These are phyloP conservation scores for Fragosphaeria purpurea DNA, from an alignment of 2,329 filamentous ascomycete genomes.

Conservation along the genomic window DNA sequence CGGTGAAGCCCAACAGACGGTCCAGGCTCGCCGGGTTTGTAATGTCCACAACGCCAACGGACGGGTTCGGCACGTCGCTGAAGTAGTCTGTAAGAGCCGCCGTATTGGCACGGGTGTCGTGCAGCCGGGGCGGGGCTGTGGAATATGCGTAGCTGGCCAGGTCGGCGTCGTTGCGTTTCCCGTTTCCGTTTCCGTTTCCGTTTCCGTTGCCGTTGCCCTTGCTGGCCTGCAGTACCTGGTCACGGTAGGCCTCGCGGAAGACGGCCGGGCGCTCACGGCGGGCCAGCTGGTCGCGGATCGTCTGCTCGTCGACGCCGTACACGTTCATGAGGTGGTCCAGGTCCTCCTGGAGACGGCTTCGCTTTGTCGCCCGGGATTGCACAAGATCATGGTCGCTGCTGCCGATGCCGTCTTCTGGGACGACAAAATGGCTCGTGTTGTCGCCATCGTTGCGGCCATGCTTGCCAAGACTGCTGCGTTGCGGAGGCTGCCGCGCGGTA, in stretches of 20 bases:
- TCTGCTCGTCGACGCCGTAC: neutral
- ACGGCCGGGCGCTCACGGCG: slow-evolving; percentile 2
- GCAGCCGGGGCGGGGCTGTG: neutral
- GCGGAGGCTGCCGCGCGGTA: too few species aligned
- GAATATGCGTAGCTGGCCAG: neutral
- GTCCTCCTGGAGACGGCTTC: neutral
- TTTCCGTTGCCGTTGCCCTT: too few species aligned
- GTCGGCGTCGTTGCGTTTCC: neutral
- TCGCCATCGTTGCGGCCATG: neutral
- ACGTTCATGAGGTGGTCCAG: neutral
- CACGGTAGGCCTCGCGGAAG: slow-evolving; percentile 1
- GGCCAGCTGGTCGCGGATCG: neutral
- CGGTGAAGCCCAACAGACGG: neutral
- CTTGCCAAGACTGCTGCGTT: neutral
- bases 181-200: too few species aligned
- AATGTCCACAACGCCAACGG: neutral
- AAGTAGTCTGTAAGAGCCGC: neutral
- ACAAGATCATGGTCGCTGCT: too few species aligned
- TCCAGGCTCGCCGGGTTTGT: neutral
- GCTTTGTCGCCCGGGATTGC: neutral
- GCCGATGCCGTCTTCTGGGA: too few species aligned
- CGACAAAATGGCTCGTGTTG: neutral
- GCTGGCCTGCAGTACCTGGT: neutral
- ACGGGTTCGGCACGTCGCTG: neutral
- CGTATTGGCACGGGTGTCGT: neutral